Evolutionary conservation across 2,329 filamentous ascomycete species (phyloP), one percentile per base, ranked within the genome.

Genomic region (Zymoseptoria tritici): DNA sequence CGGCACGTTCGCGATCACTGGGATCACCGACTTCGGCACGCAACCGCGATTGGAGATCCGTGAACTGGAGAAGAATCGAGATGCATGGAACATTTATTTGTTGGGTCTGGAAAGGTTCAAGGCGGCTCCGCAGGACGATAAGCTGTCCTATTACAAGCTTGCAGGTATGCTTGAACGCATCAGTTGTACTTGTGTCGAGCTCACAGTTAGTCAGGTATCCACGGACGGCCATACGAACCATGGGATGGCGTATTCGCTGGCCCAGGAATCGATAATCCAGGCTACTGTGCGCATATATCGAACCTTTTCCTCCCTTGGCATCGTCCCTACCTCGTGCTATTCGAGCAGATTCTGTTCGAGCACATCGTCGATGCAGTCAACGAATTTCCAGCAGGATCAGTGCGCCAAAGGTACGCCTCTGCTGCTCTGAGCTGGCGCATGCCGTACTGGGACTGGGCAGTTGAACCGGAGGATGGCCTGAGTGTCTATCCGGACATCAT

Each of bases 301-400:
- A 84, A 87, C 49, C 77, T 94, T 16, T 94, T 96, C 71, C 84
- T 87, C 49, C 82, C 86, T 49, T 95, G 91, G 91, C 91, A 96
- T 78, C 83, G 91, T 55, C 88, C 90, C 0, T 95, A 93, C 73
- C 78, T 94, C 58, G 78, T 83, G 9, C 74, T 87, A 9, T 64
- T 50, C 36, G 60, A 78, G 76, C 78, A 80, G 74, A 70, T 74
- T 9, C 71, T 76, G 55, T 77, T 74, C 66, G 63, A 69, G 31
- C 69, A 73, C 61, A 73, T 79, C 24, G 64, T 73, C 51, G 74
- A 75, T 54, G 74, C 74, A 46, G 77, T 77, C 51, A 70, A 72
- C 57, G 68, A 71, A 7, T 79, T 78, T 66, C 76, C 78, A 6
- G 60, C 67, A 11, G 69, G 70, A 59, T 67, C 68, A 2, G 60